A percentile compares a stretch with the other conserved stretches of the same genome.
phyloP scores from a whole-genome alignment of 2,329 filamentous ascomycete species.

The Pestalotiopsis sp. region DNA sequence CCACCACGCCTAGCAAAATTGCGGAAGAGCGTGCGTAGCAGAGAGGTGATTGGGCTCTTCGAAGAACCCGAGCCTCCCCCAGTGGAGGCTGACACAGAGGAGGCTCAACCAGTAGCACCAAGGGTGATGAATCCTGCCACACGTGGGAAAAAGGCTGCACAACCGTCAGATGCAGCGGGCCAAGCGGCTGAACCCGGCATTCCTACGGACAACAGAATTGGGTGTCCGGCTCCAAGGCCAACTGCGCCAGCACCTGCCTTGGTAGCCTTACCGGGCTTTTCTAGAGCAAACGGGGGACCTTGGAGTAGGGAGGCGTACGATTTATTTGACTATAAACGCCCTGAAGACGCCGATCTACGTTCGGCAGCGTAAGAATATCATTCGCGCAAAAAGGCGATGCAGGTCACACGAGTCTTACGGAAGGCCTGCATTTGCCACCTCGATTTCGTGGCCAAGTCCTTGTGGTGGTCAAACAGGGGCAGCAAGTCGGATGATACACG shows the following conservation, averaged over 20 bases:
- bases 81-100: too few species aligned
- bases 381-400: not conserved
- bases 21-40: slow-evolving; percentile 30
- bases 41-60: slow-evolving; percentile 31
- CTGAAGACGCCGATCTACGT: not conserved
- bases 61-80: slow-evolving; percentile 22
- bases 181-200: slow-evolving; percentile 38
- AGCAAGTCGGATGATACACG: not conserved
- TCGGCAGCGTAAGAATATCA: not conserved
- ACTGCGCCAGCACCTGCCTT: slow-evolving; percentile 12
- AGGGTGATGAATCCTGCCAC: slow-evolving; percentile 50
- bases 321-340: slow-evolving; percentile 56
- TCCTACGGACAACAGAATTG: not conserved
- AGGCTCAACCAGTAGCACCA: slow-evolving; percentile 2
- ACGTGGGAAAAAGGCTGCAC: slow-evolving; percentile 54
- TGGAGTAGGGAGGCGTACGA: slow-evolving; percentile 73
- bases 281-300: slow-evolving; percentile 57
- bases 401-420: not conserved
- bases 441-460: not conserved
- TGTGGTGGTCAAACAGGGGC: not conserved
- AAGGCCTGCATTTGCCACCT: not conserved
- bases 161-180: slow-evolving; percentile 52
- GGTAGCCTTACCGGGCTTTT: slow-evolving; percentile 43
- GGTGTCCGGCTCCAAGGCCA: not conserved
- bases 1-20: slow-evolving; percentile 29